Percentiles rank a stretch among this genome's conserved stretches.
Evolutionary conservation across 345 rosid genomes (phyloP).

Genomic region (Sisymbrium irio): DNA sequence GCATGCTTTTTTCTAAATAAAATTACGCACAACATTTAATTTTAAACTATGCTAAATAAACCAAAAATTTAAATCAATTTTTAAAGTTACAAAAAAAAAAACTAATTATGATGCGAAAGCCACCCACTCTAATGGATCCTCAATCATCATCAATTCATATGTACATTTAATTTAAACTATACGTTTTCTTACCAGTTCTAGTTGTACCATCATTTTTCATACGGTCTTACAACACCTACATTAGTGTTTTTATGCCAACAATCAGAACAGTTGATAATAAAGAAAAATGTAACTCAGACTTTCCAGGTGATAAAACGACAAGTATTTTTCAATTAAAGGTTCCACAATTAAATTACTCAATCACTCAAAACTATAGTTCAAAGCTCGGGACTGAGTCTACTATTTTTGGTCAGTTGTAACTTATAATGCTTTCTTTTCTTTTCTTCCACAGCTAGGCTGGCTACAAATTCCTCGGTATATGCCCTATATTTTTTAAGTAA

Average conservation of each 20-base stretch:
- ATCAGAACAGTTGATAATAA: neutral
- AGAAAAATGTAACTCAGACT: neutral
- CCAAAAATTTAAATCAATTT: too few relatives aligned
- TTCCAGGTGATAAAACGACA: neutral
- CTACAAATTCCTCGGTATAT: neutral
- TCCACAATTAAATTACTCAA: neutral
- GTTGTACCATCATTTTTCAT: neutral
- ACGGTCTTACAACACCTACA: neutral
- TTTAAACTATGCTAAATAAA: too few relatives aligned
- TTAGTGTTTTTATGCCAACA: neutral
- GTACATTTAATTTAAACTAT: neutral
- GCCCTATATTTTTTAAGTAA: neutral
- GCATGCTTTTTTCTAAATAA: too few relatives aligned
- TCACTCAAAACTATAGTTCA: slow-evolving; percentile 9
- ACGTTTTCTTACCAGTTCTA: neutral
- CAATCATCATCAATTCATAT: too few relatives aligned
- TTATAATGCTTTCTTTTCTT: neutral
- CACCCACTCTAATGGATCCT: too few relatives aligned
- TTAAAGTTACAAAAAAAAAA: too few relatives aligned
- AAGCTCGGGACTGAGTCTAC: neutral
- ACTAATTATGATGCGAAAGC: too few relatives aligned
- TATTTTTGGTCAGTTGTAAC: slow-evolving; percentile 5
- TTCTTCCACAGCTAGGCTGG: neutral
- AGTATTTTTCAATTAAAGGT: neutral
- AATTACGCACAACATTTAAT: too few relatives aligned